Evolutionary conservation across 176 grass and related monocot genomes (phyloP).

Genomic region (Cocos nucifera): DNA sequence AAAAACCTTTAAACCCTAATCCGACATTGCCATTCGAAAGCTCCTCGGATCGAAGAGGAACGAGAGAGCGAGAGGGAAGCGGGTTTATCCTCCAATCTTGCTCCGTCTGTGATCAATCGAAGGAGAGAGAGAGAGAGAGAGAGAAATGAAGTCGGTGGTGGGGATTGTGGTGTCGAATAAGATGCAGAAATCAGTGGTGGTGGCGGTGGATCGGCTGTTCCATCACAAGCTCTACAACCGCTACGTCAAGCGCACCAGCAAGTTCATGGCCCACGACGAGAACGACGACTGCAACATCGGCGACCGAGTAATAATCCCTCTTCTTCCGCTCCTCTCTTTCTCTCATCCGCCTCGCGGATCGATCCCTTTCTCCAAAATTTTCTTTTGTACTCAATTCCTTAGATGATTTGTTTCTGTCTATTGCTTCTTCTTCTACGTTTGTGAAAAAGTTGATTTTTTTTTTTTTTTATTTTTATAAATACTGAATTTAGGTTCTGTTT

Average conservation of each 20-base stretch:
- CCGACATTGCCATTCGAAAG: no score
- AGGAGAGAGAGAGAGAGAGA: background rate
- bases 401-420: no score
- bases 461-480: no score
- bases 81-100: no score
- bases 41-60: no score
- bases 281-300: constrained; percentile 58
- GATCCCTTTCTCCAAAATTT: no score
- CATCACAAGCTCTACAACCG: constrained; percentile 84
- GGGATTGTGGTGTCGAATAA: constrained; percentile 95
- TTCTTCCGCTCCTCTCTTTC: background rate
- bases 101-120: background rate
- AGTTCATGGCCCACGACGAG: constrained; percentile 95
- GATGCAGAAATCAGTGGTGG: constrained; percentile 97
- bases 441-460: no score
- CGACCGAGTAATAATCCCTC: constrained; percentile 42
- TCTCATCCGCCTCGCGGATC: background rate
- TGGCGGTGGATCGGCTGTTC: constrained; percentile 89
- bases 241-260: constrained; percentile 93
- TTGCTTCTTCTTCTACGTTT: no score
- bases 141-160: constrained; percentile 66
- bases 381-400: no score
- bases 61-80: background rate
- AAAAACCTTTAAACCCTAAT: no score
- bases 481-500: no score